These are phyloP conservation scores for Hibiscus mutabilis DNA, from an alignment of 345 rosid genomes.

Conservation along the genomic window DNA sequence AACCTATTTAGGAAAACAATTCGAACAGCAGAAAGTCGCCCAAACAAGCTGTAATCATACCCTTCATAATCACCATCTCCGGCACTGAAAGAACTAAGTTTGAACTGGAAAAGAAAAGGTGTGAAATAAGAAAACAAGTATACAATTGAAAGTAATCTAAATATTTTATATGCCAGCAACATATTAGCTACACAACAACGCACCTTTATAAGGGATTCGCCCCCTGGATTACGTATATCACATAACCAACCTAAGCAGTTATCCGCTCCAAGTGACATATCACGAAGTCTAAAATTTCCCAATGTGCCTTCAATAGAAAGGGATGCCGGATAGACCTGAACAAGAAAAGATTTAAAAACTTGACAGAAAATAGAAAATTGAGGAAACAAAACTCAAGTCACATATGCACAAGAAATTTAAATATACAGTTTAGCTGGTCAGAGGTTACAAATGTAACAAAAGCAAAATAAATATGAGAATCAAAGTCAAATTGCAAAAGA, in stretches of 20 bases:
- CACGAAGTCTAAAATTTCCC: conserved; percentile 92
- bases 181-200: background rate
- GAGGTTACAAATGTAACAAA: background rate
- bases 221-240: conserved; percentile 93
- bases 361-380: conserved; percentile 16
- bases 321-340: conserved; percentile 86
- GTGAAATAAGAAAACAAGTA: background rate
- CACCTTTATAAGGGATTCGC: conserved; percentile 95
- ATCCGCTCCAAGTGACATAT: conserved; percentile 72
- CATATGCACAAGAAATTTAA: no score
- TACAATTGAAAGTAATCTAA: background rate
- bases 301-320: conserved; percentile 84
- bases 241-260: conserved; percentile 93
- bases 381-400: background rate
- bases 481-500: background rate
- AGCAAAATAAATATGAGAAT: background rate
- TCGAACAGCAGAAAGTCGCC: conserved; percentile 90
- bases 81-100: conserved; percentile 70
- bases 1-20: conserved; percentile 89
- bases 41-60: conserved; percentile 80
- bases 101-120: conserved; percentile 57
- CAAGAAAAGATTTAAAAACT: conserved; percentile 16
- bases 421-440: no score
- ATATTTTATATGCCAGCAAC: background rate
- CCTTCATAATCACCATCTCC: conserved; percentile 98